Evolutionary conservation across 495 filamentous ascomycete species (phyloP), one percentile per base, ranked within the genome.

Genomic region (Platismatia glauca): DNA sequence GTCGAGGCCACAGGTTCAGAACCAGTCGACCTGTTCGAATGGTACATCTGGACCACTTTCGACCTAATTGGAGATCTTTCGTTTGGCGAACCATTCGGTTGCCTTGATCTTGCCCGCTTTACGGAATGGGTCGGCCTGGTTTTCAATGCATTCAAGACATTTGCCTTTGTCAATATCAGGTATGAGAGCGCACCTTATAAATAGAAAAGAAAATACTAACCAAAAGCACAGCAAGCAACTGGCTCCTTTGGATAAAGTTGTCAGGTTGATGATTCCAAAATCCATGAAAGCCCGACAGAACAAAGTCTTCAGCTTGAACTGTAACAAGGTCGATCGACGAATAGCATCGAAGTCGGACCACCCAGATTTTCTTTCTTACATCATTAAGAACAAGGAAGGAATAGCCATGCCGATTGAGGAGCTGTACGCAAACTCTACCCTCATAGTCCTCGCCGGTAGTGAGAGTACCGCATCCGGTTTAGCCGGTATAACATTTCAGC

Each of bases 11-110:
- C 56, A 18, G 41, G 43, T 0, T n/a, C 27, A 24, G 34, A 50
- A 13, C 3, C 22, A 16, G 48, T 58, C 16, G 62, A 67, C 43
- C 29, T 67, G 34, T 38, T 64, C 20, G 46, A 46, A 52, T 67
- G 60, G 58, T 63, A 29, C 64, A 72, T 82, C 62, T 82, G 74
- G 27, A 73, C 73, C 4, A 82, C 83, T 0, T 86, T 86, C 65
- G 82, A 87, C 62, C 77, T 86, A 56, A 80, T 86, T 55, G 81
- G 64, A 8, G 82, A 86, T 64, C 71, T 86, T 35, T 76, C 77
- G 11, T 84, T 86, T 73, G 82, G 82, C 1, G 76, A 84, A 64
- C 72, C 75, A 16, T 86, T 86, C 58, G 74, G 75, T 6, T 82
- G 79, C 43, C 67, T 86, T 22, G 66, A 80, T 18, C 69, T 11